phyloP scores from a whole-genome alignment of 129 eudicot genomes.

The Saussurea involucrata region DNA sequence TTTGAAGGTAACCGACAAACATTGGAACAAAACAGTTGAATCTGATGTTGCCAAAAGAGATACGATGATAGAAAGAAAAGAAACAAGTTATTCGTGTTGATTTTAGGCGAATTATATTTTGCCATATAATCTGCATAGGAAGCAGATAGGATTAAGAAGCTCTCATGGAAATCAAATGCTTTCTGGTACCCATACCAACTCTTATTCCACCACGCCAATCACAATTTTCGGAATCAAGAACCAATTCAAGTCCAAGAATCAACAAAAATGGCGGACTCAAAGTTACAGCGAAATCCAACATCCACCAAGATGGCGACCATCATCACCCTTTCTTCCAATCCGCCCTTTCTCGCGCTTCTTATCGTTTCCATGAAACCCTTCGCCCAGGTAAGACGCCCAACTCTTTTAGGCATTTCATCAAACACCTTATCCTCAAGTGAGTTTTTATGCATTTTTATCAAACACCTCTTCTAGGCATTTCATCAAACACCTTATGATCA shows the following conservation, averaged over 20 bases:
- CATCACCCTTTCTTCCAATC: conserved; percentile 39
- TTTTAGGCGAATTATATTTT: not conserved
- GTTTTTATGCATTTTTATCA: no score
- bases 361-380: conserved; percentile 67
- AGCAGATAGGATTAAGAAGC: not conserved
- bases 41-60: no score
- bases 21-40: no score
- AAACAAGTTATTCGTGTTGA: no score
- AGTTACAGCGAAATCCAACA: conserved; percentile 24
- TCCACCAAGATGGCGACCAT: conserved; percentile 27
- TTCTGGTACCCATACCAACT: conserved; percentile 9
- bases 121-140: not conserved
- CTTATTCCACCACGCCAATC: conserved; percentile 17
- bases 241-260: conserved; percentile 12
- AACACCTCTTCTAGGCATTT: conserved; percentile 8
- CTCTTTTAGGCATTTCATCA: conserved; percentile 33
- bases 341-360: conserved; percentile 60
- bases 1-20: no score
- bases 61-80: no score
- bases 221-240: not conserved
- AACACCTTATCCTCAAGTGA: conserved; percentile 16
- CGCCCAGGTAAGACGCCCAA: conserved; percentile 50
- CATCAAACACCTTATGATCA: not conserved
- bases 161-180: conserved; percentile 29
- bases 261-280: conserved; percentile 10